Conservation (phyloP, 805 yeast species). For the Pichia membranifaciens region DNA sequence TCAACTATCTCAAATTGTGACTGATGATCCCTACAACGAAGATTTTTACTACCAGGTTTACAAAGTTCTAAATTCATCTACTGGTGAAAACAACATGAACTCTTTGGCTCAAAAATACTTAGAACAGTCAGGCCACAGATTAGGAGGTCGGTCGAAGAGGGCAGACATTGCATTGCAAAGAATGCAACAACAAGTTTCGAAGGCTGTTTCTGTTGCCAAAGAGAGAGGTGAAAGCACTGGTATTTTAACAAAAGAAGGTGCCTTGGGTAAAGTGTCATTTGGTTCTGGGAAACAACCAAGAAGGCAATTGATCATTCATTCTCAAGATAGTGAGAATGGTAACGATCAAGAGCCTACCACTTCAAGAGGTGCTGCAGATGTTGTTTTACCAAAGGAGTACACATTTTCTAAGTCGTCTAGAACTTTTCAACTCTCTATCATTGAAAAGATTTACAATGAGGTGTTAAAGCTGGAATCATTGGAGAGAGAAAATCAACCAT, state of each 20-base stretch:
- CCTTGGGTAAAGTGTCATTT: slow-evolving; percentile 78
- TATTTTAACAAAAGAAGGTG: slow-evolving; percentile 67
- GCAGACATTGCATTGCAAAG: slow-evolving; percentile 90
- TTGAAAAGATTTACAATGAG: slow-evolving; percentile 74
- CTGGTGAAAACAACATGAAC: slow-evolving; percentile 55
- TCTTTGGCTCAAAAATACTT: slow-evolving; percentile 89
- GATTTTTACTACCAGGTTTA: slow-evolving; percentile 94
- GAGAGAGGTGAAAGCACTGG: slow-evolving; percentile 65
- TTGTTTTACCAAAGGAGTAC: slow-evolving; percentile 28
- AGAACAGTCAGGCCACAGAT: slow-evolving; percentile 85
- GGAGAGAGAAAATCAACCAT: slow-evolving; percentile 50
- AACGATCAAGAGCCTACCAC: slow-evolving; percentile 8
- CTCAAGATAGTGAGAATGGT: slow-evolving; percentile 23
- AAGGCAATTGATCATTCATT: slow-evolving; percentile 62
- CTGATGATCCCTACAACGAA: slow-evolving; percentile 95
- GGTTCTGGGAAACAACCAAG: slow-evolving; percentile 83
- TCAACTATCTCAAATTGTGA: slow-evolving; percentile 90
- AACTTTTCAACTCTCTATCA: slow-evolving; percentile 54
- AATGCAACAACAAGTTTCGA: slow-evolving; percentile 97
- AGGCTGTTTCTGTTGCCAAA: slow-evolving; percentile 92
- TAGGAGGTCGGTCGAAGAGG: slow-evolving; percentile 78
- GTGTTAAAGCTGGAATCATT: slow-evolving; percentile 74
- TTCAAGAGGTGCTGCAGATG: slow-evolving; percentile 9
- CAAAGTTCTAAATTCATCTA: slow-evolving; percentile 61
- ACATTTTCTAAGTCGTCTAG: slow-evolving; percentile 34